A percentile compares a stretch with the other conserved stretches of the same genome.
These are phyloP conservation scores for Lichina pygmaea DNA, from an alignment of 495 filamentous ascomycete genomes.

Conservation along the genomic window DNA sequence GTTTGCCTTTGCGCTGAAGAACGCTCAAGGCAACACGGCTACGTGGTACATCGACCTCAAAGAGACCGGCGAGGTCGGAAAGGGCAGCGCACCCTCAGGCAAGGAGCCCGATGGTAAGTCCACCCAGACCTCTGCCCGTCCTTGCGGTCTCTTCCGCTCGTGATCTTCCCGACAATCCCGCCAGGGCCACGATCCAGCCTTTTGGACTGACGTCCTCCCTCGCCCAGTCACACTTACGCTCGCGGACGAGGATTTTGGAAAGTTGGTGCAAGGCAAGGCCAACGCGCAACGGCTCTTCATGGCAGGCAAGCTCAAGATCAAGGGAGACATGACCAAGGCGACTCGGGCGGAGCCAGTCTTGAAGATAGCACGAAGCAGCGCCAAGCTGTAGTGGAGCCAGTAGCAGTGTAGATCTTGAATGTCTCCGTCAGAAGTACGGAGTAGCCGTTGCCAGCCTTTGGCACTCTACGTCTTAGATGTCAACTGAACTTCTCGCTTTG, in stretches of 20 bases:
- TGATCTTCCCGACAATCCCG: not conserved
- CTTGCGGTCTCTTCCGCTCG: not conserved
- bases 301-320: slow-evolving; percentile 89
- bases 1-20: slow-evolving; percentile 83
- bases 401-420: too few relatives aligned
- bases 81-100: slow-evolving; percentile 36
- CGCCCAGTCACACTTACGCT: slow-evolving; percentile 51
- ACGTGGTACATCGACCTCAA: slow-evolving; percentile 94
- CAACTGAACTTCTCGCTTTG: too few relatives aligned
- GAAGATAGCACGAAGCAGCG: slow-evolving; percentile 65
- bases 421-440: too few relatives aligned
- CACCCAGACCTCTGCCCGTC: not conserved
- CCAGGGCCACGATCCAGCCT: not conserved
- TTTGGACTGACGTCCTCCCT: not conserved
- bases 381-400: slow-evolving; percentile 40
- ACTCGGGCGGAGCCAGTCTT: slow-evolving; percentile 89
- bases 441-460: too few relatives aligned
- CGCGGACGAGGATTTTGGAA: slow-evolving; percentile 63
- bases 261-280: slow-evolving; percentile 63
- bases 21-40: slow-evolving; percentile 44
- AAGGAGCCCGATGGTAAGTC: slow-evolving; percentile 58
- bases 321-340: slow-evolving; percentile 96
- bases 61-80: slow-evolving; percentile 55
- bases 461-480: too few relatives aligned
- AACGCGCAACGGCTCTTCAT: slow-evolving; percentile 93